These are phyloP conservation scores for Lactarius evosmus DNA, from an alignment of 768 basidiomycete genomes.

Conservation along the genomic window DNA sequence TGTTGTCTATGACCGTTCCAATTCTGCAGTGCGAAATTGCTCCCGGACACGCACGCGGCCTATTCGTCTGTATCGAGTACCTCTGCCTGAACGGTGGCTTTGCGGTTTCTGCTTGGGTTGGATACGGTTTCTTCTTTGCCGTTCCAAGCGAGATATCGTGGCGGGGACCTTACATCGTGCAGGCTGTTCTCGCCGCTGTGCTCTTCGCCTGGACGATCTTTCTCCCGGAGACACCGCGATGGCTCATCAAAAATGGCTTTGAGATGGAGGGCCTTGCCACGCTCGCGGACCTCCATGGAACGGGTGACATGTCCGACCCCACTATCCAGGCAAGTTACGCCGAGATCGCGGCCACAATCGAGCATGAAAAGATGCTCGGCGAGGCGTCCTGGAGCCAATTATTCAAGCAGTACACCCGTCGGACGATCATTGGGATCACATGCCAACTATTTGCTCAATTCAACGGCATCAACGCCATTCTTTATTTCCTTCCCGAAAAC, in stretches of 20 bases:
- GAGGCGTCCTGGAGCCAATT: conserved; percentile 47
- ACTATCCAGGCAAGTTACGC: conserved; percentile 44
- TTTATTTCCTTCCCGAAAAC: conserved; percentile 56
- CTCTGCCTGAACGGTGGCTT: conserved; percentile 51
- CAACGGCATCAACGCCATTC: conserved; percentile 55
- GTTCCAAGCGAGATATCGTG: conserved; percentile 48
- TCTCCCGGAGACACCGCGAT: conserved; percentile 52
- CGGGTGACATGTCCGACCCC: conserved; percentile 44
- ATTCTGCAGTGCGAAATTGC: conserved; percentile 29
- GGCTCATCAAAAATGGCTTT: conserved; percentile 54
- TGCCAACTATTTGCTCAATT: conserved; percentile 53
- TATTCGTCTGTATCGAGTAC: conserved; percentile 53
- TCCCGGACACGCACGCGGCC: conserved; percentile 41
- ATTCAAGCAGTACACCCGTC: conserved; percentile 48
- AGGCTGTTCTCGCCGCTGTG: conserved; percentile 48
- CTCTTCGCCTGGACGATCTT: conserved; percentile 47
- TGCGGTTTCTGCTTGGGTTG: conserved; percentile 48
- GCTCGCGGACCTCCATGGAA: conserved; percentile 56
- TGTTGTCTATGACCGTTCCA: conserved; percentile 32
- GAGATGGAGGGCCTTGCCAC: conserved; percentile 47
- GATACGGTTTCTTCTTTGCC: conserved; percentile 49
- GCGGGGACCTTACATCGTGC: conserved; percentile 54
- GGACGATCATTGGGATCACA: conserved; percentile 49
- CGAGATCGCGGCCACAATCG: conserved; percentile 42
- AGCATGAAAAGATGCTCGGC: conserved; percentile 40